Percentiles rank a stretch among this genome's conserved stretches.
phyloP scores from a whole-genome alignment of 805 yeast genomes.

The Saturnispora kantuleensis region DNA sequence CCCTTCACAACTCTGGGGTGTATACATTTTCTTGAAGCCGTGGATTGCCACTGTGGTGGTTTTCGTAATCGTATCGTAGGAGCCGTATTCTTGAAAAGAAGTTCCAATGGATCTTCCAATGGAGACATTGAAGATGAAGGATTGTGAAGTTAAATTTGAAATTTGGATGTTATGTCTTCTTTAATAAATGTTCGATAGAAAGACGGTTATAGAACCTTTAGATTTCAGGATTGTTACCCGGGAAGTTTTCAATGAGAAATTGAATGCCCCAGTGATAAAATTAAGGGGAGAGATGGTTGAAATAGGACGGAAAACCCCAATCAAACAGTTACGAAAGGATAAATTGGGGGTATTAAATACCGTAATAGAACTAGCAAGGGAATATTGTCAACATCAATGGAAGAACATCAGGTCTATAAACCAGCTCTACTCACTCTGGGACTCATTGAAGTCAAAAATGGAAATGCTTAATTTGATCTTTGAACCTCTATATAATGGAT shows the following conservation, averaged over 20 bases:
- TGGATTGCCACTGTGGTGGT: too few species aligned
- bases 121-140: too few species aligned
- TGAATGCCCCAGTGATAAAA: not conserved
- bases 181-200: too few species aligned
- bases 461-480: not conserved
- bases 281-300: not conserved
- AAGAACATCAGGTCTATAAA: not conserved
- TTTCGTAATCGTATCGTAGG: too few species aligned
- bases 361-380: not conserved
- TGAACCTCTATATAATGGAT: slow-evolving; percentile 6
- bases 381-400: not conserved
- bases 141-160: too few species aligned
- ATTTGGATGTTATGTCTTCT: too few species aligned
- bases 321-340: not conserved
- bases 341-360: not conserved
- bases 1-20: too few species aligned
- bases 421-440: not conserved
- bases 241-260: not conserved
- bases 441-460: not conserved
- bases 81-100: too few species aligned
- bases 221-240: too few species aligned
- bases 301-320: not conserved
- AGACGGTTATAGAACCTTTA: too few species aligned
- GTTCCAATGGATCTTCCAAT: too few species aligned
- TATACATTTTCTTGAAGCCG: too few species aligned